A percentile compares a stretch with the other conserved stretches of the same genome.
Conservation (phyloP, 495 filamentous ascomycete species). For the Tuber magnatum region DNA sequence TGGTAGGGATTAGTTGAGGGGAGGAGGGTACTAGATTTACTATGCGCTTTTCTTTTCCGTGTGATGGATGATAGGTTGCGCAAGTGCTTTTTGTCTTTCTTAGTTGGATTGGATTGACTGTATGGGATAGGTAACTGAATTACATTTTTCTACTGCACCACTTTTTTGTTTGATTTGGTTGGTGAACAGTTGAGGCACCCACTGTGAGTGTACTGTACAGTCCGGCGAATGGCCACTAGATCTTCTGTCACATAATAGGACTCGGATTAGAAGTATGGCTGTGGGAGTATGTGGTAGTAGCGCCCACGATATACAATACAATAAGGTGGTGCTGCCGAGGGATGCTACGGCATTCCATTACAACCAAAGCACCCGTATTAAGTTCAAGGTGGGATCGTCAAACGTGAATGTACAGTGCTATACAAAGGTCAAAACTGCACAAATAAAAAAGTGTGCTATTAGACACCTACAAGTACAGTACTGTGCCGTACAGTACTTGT, state of each 20-base stretch:
- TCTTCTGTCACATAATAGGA: not conserved
- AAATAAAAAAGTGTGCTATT: not conserved
- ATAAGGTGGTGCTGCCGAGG: not conserved
- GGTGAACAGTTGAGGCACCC: not conserved
- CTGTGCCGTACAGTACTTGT: not conserved
- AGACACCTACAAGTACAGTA: not conserved
- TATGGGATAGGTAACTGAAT: not conserved
- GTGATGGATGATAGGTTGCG: conserved; percentile 13
- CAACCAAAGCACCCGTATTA: not conserved
- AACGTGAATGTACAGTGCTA: not conserved
- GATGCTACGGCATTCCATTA: not conserved
- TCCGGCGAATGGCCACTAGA: not conserved
- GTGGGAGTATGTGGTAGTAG: not conserved
- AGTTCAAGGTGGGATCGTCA: not conserved
- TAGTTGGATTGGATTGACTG: not conserved
- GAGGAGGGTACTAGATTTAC: not conserved
- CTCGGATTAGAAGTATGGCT: not conserved
- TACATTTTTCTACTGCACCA: not conserved
- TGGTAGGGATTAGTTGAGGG: not conserved
- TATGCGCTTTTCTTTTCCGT: conserved; percentile 11
- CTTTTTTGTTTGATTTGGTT: not conserved
- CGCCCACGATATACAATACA: not conserved
- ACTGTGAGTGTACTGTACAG: not conserved
- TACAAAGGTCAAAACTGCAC: not conserved
- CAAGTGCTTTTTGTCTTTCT: not conserved